Percentiles rank a stretch among this genome's conserved stretches.
phyloP scores from a whole-genome alignment of 2,329 filamentous ascomycete species.

The Diplocarpon rosae region DNA sequence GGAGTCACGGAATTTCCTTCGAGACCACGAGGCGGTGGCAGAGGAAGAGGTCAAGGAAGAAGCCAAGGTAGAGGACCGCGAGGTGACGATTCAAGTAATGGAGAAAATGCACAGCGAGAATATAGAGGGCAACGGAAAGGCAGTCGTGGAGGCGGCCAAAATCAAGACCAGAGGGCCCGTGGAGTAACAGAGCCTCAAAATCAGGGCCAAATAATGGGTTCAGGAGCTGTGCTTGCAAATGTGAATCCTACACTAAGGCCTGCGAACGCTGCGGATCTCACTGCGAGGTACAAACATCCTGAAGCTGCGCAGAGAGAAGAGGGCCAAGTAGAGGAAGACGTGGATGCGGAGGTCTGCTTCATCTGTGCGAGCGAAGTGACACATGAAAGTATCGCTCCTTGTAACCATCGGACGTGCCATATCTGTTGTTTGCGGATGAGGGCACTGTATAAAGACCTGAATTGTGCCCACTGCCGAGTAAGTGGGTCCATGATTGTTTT shows the following conservation, averaged over 20 bases:
- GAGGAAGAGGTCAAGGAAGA: conserved; percentile 25
- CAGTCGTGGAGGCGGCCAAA: conserved; percentile 3
- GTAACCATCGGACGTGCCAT: conserved; percentile 94
- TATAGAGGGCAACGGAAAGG: background rate
- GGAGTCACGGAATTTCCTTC: conserved; percentile 6
- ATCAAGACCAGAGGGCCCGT: background rate
- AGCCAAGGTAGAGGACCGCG: conserved; percentile 26
- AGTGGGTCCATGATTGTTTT: conserved; percentile 28
- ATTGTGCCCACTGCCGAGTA: conserved; percentile 91
- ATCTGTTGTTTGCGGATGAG: conserved; percentile 87
- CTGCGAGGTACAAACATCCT: conserved; percentile 10
- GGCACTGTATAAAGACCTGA: conserved; percentile 90
- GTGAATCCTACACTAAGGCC: conserved; percentile 3
- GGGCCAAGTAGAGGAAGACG: conserved; percentile 10
- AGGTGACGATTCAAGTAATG: conserved; percentile 3
- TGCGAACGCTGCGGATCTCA: conserved; percentile 13
- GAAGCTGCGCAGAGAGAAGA: conserved; percentile 5
- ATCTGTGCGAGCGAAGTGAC: conserved; percentile 89
- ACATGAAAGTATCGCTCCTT: conserved; percentile 81
- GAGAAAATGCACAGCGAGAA: background rate
- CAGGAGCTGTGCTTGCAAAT: background rate
- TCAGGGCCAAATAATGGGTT: conserved; percentile 3
- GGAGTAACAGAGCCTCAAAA: background rate
- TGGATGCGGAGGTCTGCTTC: conserved; percentile 79
- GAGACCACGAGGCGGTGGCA: conserved; percentile 24